Evolutionary conservation across 2,329 filamentous ascomycete genomes (phyloP).

Genomic region (Colletotrichum sp.): DNA sequence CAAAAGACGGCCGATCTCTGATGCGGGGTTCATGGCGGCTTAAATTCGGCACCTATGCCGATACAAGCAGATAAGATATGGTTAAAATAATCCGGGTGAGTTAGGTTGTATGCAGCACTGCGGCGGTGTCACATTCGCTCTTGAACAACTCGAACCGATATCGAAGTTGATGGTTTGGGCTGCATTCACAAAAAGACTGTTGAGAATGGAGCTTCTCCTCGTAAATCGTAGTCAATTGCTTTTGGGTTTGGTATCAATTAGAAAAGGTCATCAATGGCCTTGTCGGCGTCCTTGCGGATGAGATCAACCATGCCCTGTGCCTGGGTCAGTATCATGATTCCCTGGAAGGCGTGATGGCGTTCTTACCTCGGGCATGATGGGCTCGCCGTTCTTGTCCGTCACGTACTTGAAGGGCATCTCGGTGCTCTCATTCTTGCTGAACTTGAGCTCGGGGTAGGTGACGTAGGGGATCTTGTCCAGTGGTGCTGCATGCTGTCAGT

Average conservation of each 20-base stretch:
- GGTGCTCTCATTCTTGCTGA: conserved; percentile 91
- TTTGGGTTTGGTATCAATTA: conserved; percentile 38
- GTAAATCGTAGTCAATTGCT: conserved; percentile 5
- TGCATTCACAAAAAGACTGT: background rate
- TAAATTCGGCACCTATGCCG: background rate
- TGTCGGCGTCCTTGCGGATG: conserved; percentile 92
- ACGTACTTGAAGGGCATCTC: conserved; percentile 99
- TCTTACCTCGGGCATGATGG: conserved; percentile 88
- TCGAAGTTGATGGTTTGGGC: background rate
- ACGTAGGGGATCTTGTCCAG: conserved; percentile 81
- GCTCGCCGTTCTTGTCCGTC: conserved; percentile 71
- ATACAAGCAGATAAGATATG: background rate
- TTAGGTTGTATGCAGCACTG: background rate
- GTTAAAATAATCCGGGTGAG: background rate
- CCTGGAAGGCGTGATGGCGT: background rate
- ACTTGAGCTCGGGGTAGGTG: conserved; percentile 87
- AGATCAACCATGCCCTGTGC: conserved; percentile 88
- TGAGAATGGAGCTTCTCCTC: background rate
- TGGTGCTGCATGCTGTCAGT: conserved; percentile 57
- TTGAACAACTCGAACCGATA: background rate
- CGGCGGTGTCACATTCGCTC: background rate
- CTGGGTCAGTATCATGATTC: conserved; percentile 24
- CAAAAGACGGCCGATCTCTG: background rate
- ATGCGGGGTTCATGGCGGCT: conserved; percentile 1
- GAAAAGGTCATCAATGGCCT: conserved; percentile 85